Evolutionary conservation across 257 asterid genomes (phyloP).

Genomic region (Solanum chiquidenum): DNA sequence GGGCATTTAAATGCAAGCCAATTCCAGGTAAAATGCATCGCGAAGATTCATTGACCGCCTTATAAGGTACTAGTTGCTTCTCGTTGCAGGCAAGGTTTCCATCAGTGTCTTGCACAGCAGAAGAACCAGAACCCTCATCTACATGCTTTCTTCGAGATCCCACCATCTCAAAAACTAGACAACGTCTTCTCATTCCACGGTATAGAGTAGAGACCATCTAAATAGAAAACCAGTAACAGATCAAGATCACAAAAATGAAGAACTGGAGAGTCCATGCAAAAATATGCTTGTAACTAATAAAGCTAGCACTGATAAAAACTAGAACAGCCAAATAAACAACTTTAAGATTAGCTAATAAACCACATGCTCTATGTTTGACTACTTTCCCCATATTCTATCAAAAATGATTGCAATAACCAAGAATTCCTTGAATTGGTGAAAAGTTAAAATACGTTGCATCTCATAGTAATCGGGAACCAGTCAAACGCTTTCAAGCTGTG

Average conservation of each 20-base stretch:
- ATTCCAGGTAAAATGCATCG: slow-evolving; percentile 61
- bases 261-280: background rate
- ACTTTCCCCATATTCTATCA: background rate
- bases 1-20: slow-evolving; percentile 88
- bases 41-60: slow-evolving; percentile 29
- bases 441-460: background rate
- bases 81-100: slow-evolving; percentile 22
- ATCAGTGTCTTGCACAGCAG: slow-evolving; percentile 26
- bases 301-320: background rate
- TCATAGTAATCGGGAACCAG: background rate
- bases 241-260: background rate
- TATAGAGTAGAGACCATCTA: slow-evolving; percentile 59
- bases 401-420: background rate
- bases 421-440: background rate
- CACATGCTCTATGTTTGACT: background rate
- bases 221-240: slow-evolving; percentile 6
- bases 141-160: slow-evolving; percentile 53
- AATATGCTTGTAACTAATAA: background rate
- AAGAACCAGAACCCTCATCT: slow-evolving; percentile 35
- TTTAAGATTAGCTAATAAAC: background rate
- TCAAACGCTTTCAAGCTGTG: background rate
- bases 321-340: background rate
- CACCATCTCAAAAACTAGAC: slow-evolving; percentile 75
- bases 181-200: slow-evolving; percentile 92
- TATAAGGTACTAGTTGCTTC: slow-evolving; percentile 17